A percentile compares a stretch with the other conserved stretches of the same genome.
Conservation (phyloP, 345 rosid species). For the Hirschfeldia incana region DNA sequence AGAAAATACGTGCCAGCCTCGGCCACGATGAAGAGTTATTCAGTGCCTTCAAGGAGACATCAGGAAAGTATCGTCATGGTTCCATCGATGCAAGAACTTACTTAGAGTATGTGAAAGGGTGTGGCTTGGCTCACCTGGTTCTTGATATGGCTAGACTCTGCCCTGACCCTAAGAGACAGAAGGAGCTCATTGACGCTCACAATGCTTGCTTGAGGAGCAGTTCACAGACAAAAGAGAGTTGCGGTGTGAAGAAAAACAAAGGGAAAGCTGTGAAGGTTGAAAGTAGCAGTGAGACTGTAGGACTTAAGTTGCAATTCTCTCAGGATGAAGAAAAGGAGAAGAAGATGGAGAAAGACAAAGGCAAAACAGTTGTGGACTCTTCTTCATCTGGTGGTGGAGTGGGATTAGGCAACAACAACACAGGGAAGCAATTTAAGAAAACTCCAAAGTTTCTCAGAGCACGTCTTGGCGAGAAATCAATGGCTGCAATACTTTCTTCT, state of each 20-base stretch:
- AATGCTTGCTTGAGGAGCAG: slow-evolving; percentile 47
- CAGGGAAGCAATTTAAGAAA: slow-evolving; percentile 62
- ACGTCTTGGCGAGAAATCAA: slow-evolving; percentile 76
- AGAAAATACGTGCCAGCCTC: slow-evolving; percentile 64
- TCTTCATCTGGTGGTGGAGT: slow-evolving; percentile 23
- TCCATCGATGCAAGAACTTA: slow-evolving; percentile 57
- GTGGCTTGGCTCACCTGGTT: slow-evolving; percentile 71
- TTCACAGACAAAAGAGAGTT: slow-evolving; percentile 14
- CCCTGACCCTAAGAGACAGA: slow-evolving; percentile 76
- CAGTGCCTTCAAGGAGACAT: slow-evolving; percentile 63
- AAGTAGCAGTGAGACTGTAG: slow-evolving; percentile 27
- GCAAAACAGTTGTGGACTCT: slow-evolving; percentile 40
- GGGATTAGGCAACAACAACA: slow-evolving; percentile 44
- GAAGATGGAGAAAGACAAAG: slow-evolving; percentile 55
- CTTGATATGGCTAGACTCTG: slow-evolving; percentile 76
- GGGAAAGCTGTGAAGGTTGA: slow-evolving; percentile 50
- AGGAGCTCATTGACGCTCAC: slow-evolving; percentile 70
- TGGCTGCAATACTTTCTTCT: slow-evolving; percentile 44
- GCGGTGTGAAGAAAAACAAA: slow-evolving; percentile 35
- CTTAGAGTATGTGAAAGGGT: slow-evolving; percentile 60
- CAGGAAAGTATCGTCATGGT: slow-evolving; percentile 79
- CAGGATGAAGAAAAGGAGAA: slow-evolving; percentile 57
- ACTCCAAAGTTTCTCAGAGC: slow-evolving; percentile 66
- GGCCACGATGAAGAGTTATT: slow-evolving; percentile 63
- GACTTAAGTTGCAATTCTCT: slow-evolving; percentile 53